Conservation (phyloP, 805 yeast genomes). For the Nakazawaea wyomingensis region DNA sequence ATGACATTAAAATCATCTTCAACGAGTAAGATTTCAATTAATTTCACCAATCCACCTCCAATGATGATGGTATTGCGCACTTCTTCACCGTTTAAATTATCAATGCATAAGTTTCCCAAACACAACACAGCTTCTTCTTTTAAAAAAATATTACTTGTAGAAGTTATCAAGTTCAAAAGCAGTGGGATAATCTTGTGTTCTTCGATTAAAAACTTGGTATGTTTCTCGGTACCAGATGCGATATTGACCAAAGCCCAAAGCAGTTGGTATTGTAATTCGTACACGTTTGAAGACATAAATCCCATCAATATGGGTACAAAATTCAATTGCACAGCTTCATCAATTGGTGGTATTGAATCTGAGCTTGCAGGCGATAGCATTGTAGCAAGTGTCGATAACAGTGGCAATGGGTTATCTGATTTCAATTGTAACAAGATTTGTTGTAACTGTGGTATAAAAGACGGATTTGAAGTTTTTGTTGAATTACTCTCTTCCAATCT, state of each 20-base stretch:
- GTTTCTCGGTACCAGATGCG: constrained; percentile 10
- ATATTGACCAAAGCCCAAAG: constrained; percentile 11
- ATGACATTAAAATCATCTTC: constrained; percentile 5
- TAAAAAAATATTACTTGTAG: constrained; percentile 2
- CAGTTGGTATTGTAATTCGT: constrained; percentile 11
- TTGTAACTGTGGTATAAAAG: constrained; percentile 7
- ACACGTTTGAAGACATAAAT: constrained; percentile 1
- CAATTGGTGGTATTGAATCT: constrained; percentile 10
- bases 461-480: constrained; percentile 8
- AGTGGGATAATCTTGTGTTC: constrained; percentile 10
- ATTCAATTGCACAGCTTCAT: constrained; percentile 6
- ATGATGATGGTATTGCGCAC: constrained; percentile 12
- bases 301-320: constrained; percentile 11
- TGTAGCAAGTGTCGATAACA: not conserved
- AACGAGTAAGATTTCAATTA: constrained; percentile 11
- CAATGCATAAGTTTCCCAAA: constrained; percentile 13
- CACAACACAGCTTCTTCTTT: constrained; percentile 12
- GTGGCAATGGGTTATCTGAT: not conserved
- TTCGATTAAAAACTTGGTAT: constrained; percentile 11
- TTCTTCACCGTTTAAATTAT: constrained; percentile 13
- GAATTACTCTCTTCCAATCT: constrained; percentile 8
- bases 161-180: constrained; percentile 6
- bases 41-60: constrained; percentile 13
- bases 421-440: constrained; percentile 1
- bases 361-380: constrained; percentile 7